phyloP scores from a whole-genome alignment of 2,329 filamentous ascomycete genomes.

The Moelleriella libera region DNA sequence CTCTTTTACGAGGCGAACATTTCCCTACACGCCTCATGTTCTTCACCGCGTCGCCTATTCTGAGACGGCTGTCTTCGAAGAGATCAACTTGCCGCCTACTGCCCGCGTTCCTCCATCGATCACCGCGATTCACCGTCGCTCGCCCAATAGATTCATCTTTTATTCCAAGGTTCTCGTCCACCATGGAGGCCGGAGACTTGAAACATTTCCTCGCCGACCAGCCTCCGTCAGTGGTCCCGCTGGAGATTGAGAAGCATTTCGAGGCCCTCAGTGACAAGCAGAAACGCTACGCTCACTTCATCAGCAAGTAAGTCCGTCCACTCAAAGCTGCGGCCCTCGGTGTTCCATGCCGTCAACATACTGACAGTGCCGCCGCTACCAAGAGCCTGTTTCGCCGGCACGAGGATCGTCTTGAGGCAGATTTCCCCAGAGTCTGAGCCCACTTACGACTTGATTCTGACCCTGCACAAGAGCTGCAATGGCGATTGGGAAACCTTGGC shows the following conservation, averaged over 20 bases:
- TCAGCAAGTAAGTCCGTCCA: constrained; percentile 50
- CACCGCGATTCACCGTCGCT: too few species aligned
- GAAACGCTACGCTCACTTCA: constrained; percentile 84
- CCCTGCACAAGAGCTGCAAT: constrained; percentile 48
- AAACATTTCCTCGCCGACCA: constrained; percentile 80
- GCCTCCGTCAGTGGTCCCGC: constrained; percentile 73
- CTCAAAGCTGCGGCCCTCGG: neutral
- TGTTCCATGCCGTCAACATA: too few species aligned
- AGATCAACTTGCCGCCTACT: constrained; percentile 7
- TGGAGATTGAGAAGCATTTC: constrained; percentile 90
- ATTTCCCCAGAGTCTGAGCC: constrained; percentile 68
- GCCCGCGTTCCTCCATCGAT: too few species aligned
- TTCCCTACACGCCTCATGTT: constrained; percentile 14
- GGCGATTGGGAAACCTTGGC: constrained; percentile 61
- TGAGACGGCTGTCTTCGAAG: constrained; percentile 19
- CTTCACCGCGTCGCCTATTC: constrained; percentile 12
- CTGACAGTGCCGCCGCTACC: neutral
- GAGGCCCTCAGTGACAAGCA: constrained; percentile 60
- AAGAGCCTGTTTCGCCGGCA: constrained; percentile 65
- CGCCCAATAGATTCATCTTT: neutral
- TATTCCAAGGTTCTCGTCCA: constrained; percentile 11
- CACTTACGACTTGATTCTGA: constrained; percentile 70
- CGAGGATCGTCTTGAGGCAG: constrained; percentile 65
- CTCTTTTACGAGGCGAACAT: neutral
- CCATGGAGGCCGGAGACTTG: constrained; percentile 46